A percentile compares a stretch with the other conserved stretches of the same genome.
Conservation (phyloP, 2,329 filamentous ascomycete genomes). For the Didymella exigua region DNA sequence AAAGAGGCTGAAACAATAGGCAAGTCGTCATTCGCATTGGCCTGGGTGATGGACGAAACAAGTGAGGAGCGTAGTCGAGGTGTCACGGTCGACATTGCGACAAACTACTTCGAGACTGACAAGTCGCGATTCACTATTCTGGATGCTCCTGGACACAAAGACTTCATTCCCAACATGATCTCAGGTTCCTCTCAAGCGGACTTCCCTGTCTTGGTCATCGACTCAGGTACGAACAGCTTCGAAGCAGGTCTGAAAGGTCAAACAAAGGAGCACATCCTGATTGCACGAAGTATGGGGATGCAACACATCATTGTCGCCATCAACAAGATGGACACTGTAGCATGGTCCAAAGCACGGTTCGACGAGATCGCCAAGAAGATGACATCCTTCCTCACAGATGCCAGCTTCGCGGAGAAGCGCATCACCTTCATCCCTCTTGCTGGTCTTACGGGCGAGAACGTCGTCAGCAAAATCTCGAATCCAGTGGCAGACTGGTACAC, state of each 20-base stretch:
- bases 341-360: constrained; percentile 83
- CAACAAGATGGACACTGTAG: constrained; percentile 90
- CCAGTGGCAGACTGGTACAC: constrained; percentile 72
- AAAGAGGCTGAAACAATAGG: constrained; percentile 90
- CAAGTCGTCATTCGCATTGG: constrained; percentile 93
- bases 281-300: constrained; percentile 89
- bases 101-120: constrained; percentile 90
- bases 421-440: constrained; percentile 89
- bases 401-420: constrained; percentile 81
- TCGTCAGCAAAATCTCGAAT: constrained; percentile 65
- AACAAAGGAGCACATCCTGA: constrained; percentile 88
- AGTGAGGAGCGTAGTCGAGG: constrained; percentile 87
- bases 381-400: constrained; percentile 77
- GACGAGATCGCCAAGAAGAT: constrained; percentile 85
- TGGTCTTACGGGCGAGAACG: constrained; percentile 86
- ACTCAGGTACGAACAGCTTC: constrained; percentile 87
- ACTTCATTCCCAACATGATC: constrained; percentile 99
- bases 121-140: constrained; percentile 89
- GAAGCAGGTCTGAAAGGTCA: constrained; percentile 93
- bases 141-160: constrained; percentile 90
- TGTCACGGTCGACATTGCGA: constrained; percentile 96
- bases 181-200: constrained; percentile 95
- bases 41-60: constrained; percentile 95
- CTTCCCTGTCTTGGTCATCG: constrained; percentile 92
- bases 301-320: constrained; percentile 86